These are phyloP conservation scores for Euphorbia corollata DNA, from an alignment of 441 rosid genomes.

Conservation along the genomic window DNA sequence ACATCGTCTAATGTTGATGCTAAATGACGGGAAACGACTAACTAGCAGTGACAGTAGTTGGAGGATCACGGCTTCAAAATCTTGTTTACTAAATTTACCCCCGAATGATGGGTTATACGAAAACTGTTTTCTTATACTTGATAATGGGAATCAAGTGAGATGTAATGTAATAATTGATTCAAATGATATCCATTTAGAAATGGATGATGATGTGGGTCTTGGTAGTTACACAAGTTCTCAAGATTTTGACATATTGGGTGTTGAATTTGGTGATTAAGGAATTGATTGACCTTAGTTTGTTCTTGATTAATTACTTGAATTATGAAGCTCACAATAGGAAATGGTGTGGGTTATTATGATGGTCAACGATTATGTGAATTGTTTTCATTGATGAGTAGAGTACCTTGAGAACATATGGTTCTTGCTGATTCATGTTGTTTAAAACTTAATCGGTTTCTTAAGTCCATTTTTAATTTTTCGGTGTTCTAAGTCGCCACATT, in stretches of 20 bases:
- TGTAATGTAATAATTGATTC: constrained; percentile 63
- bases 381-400: not conserved
- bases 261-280: constrained; percentile 53
- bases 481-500: no score
- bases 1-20: constrained; percentile 54
- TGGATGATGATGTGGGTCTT: constrained; percentile 30
- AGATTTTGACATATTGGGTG: constrained; percentile 40
- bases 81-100: constrained; percentile 57
- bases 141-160: constrained; percentile 28
- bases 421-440: not conserved
- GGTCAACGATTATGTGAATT: not conserved
- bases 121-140: constrained; percentile 39
- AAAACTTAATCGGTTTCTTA: no score
- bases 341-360: not conserved
- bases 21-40: constrained; percentile 27
- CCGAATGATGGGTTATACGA: constrained; percentile 58
- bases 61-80: constrained; percentile 44
- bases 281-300: constrained; percentile 11
- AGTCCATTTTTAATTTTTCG: no score
- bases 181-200: constrained; percentile 46
- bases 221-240: constrained; percentile 25
- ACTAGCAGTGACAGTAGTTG: constrained; percentile 21
- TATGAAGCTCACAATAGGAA: no score
- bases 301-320: not conserved
- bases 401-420: not conserved